Percentiles rank a stretch among this genome's conserved stretches.
Evolutionary conservation across 768 basidiomycete genomes (phyloP).

Genomic region (Amyloporia xantha): DNA sequence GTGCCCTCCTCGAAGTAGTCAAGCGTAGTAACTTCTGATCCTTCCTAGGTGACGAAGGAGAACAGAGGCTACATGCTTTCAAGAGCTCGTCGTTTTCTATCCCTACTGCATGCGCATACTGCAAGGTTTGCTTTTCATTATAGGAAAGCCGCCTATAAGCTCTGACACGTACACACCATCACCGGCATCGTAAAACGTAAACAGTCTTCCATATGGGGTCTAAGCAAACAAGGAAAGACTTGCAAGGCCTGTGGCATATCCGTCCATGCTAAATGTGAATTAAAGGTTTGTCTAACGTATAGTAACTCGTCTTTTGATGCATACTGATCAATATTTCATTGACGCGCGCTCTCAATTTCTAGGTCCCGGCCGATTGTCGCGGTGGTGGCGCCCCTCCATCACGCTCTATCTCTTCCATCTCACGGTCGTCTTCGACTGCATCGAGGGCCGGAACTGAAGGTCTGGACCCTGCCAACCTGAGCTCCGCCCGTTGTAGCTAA

Average conservation of each 20-base stretch:
- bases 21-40: too few relatives aligned
- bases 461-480: too few relatives aligned
- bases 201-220: conserved; percentile 80
- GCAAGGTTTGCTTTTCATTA: conserved; percentile 46
- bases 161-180: too few relatives aligned
- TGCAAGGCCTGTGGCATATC: conserved; percentile 72
- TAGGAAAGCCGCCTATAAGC: neutral
- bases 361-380: conserved; percentile 73
- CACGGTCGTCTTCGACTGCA: conserved; percentile 27
- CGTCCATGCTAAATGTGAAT: conserved; percentile 80
- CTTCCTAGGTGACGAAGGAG: conserved; percentile 66
- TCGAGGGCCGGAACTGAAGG: conserved; percentile 11
- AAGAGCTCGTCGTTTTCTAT: conserved; percentile 85
- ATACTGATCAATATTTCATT: conserved; percentile 3
- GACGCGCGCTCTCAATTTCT: conserved; percentile 3
- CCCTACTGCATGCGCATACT: conserved; percentile 75
- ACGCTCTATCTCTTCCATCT: conserved; percentile 11
- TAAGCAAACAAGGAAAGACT: conserved; percentile 82
- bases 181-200: too few relatives aligned
- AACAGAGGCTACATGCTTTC: conserved; percentile 66
- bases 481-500: too few relatives aligned
- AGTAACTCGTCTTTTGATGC: too few relatives aligned
- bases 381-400: conserved; percentile 14
- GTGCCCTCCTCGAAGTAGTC: too few relatives aligned
- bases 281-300: conserved; percentile 51